phyloP scores from a whole-genome alignment of 169 alveolate genomes.

The Cryptosporidium canis region DNA sequence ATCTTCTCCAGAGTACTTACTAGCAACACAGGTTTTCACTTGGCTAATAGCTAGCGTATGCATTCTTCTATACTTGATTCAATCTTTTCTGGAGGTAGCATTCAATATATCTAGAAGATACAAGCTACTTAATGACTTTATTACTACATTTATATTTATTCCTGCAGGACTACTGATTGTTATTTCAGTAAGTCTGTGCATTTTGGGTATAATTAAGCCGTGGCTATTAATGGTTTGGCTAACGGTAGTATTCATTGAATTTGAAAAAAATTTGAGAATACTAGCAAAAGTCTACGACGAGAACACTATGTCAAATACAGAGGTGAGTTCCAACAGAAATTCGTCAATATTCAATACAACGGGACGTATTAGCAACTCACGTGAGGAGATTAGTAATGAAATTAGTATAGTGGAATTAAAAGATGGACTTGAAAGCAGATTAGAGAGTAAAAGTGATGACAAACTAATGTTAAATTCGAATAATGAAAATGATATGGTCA shows the following conservation, averaged over 20 bases:
- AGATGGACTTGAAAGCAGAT: neutral
- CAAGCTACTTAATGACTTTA: slow-evolving; percentile 28
- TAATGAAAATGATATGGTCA: neutral
- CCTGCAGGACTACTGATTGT: slow-evolving; percentile 27
- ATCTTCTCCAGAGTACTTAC: slow-evolving; percentile 30
- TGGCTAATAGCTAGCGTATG: slow-evolving; percentile 39
- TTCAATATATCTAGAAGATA: slow-evolving; percentile 7
- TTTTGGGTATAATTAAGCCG: slow-evolving; percentile 61
- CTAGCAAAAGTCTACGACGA: slow-evolving; percentile 4
- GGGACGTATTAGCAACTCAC: neutral
- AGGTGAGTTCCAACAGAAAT: neutral
- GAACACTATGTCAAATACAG: neutral
- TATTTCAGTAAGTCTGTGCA: slow-evolving; percentile 29
- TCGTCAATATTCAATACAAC: neutral
- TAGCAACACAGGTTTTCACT: slow-evolving; percentile 1
- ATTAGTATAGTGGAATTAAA: slow-evolving; percentile 5
- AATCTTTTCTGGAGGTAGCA: neutral
- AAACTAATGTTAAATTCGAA: neutral
- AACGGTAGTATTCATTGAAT: slow-evolving; percentile 17
- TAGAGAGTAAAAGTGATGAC: neutral
- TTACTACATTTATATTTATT: slow-evolving; percentile 31
- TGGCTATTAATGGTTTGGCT: slow-evolving; percentile 58
- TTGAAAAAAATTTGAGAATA: slow-evolving; percentile 48
- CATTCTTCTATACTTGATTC: slow-evolving; percentile 21
- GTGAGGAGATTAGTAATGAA: neutral